Conservation (phyloP, 495 filamentous ascomycete genomes). For the Evansstolkia leycettana region DNA sequence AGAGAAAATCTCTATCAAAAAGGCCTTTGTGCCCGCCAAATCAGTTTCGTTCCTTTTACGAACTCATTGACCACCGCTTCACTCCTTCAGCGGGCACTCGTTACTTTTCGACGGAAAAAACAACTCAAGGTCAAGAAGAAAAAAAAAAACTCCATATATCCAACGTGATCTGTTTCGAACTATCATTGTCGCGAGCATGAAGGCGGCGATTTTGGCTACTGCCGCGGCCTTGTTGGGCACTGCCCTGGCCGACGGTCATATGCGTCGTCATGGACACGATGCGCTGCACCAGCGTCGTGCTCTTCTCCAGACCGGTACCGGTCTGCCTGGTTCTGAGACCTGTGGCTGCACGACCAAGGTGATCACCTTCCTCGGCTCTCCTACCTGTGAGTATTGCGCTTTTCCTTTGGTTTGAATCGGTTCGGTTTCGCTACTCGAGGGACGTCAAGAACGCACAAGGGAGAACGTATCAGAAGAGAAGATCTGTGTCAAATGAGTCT, state of each 20-base stretch:
- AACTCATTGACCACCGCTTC: slow-evolving; percentile 64
- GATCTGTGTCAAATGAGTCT: too few relatives aligned
- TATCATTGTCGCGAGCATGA: slow-evolving; percentile 60
- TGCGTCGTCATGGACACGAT: slow-evolving; percentile 50
- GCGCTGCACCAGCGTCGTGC: slow-evolving; percentile 40
- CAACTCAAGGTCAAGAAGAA: slow-evolving; percentile 2
- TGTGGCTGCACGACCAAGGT: slow-evolving; percentile 63
- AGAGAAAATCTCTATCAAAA: slow-evolving; percentile 24
- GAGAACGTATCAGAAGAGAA: too few relatives aligned
- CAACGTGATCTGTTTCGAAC: too few relatives aligned
- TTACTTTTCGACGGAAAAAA: slow-evolving; percentile 26
- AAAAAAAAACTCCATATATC: slow-evolving; percentile 11
- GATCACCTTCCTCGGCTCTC: slow-evolving; percentile 44
- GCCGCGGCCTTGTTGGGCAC: slow-evolving; percentile 54
- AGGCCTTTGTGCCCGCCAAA: slow-evolving; percentile 41
- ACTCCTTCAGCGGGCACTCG: slow-evolving; percentile 94
- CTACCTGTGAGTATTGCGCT: slow-evolving; percentile 42
- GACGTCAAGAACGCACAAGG: too few relatives aligned
- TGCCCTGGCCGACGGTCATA: slow-evolving; percentile 45
- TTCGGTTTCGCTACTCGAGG: too few relatives aligned
- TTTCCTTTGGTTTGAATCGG: not conserved
- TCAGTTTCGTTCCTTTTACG: slow-evolving; percentile 21
- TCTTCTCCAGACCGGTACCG: slow-evolving; percentile 26
- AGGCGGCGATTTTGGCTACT: slow-evolving; percentile 52
- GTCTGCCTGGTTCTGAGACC: slow-evolving; percentile 25